Conservation (phyloP, 1,284 basidiomycete species). For the Cryptococcus maquisensis region DNA sequence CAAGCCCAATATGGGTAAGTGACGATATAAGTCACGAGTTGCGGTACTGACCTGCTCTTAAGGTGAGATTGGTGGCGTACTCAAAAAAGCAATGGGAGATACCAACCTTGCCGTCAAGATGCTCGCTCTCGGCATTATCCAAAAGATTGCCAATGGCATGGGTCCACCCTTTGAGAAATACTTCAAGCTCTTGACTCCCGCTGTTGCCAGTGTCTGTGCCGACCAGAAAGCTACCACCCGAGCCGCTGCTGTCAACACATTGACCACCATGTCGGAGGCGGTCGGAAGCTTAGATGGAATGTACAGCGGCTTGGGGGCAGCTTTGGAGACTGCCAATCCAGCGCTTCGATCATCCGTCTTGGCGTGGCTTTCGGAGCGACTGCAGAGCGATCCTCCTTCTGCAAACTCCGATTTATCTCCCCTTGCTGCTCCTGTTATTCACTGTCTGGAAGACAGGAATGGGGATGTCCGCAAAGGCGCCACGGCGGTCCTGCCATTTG, state of each 20-base stretch:
- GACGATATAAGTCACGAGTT: not conserved
- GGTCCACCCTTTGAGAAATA: constrained; percentile 92
- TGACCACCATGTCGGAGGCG: constrained; percentile 78
- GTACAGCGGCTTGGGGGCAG: constrained; percentile 69
- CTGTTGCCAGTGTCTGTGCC: constrained; percentile 78
- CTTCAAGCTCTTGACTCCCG: constrained; percentile 66
- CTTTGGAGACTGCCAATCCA: constrained; percentile 83
- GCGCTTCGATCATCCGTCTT: constrained; percentile 78
- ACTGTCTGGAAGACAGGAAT: constrained; percentile 85
- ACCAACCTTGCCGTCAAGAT: constrained; percentile 91
- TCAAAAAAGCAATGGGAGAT: constrained; percentile 86
- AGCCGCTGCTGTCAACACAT: constrained; percentile 67
- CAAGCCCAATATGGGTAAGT: constrained; percentile 80
- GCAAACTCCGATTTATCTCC: constrained; percentile 66
- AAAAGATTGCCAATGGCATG: constrained; percentile 88
- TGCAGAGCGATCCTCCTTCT: constrained; percentile 46
- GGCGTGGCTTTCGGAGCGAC: constrained; percentile 65
- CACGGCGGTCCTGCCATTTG: constrained; percentile 69
- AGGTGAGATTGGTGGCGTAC: constrained; percentile 80
- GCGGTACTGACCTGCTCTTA: constrained; percentile 4
- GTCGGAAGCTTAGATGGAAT: constrained; percentile 80
- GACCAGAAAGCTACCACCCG: constrained; percentile 91
- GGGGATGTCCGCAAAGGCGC: constrained; percentile 89
- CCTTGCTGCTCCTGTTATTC: constrained; percentile 68
- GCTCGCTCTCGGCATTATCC: constrained; percentile 83